phyloP scores from a whole-genome alignment of 352 stramenopile species.

The Thraustochytrium sp. region DNA sequence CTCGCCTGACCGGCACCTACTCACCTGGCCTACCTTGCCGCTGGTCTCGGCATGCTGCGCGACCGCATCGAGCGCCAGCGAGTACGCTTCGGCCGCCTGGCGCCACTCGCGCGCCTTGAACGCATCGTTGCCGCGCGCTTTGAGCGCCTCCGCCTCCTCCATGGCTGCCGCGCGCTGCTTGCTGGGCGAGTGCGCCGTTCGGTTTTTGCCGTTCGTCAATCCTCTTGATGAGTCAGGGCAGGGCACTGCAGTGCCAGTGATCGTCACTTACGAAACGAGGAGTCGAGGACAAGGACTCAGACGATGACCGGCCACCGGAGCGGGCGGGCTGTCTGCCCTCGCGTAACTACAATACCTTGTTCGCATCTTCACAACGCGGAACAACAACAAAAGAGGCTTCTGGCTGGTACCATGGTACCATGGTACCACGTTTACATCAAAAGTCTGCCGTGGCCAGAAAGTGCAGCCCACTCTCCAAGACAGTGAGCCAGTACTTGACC shows the following conservation, averaged over 20 bases:
- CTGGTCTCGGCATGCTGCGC: neutral
- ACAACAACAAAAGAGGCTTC: neutral
- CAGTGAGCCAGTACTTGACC: conserved; percentile 35
- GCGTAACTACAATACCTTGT: too few relatives aligned
- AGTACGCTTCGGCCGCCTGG: neutral
- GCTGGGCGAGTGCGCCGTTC: too few relatives aligned
- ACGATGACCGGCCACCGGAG: too few relatives aligned
- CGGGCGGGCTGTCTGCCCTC: too few relatives aligned
- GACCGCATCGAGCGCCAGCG: neutral
- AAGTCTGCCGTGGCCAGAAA: neutral
- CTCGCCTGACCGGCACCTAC: too few relatives aligned
- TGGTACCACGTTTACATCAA: neutral
- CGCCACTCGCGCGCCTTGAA: neutral
- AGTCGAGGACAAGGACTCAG: too few relatives aligned
- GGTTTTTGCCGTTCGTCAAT: too few relatives aligned
- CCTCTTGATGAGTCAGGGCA: too few relatives aligned
- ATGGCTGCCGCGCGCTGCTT: neutral
- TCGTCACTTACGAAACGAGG: too few relatives aligned
- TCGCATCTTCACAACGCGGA: too few relatives aligned
- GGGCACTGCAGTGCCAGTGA: too few relatives aligned
- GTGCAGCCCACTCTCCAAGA: neutral
- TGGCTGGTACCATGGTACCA: neutral
- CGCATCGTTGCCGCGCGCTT: neutral
- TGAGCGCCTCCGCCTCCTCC: neutral
- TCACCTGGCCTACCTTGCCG: too few relatives aligned